A percentile compares a stretch with the other conserved stretches of the same genome.
Conservation (phyloP, 257 asterid genomes). For the Fraxinus anomala region DNA sequence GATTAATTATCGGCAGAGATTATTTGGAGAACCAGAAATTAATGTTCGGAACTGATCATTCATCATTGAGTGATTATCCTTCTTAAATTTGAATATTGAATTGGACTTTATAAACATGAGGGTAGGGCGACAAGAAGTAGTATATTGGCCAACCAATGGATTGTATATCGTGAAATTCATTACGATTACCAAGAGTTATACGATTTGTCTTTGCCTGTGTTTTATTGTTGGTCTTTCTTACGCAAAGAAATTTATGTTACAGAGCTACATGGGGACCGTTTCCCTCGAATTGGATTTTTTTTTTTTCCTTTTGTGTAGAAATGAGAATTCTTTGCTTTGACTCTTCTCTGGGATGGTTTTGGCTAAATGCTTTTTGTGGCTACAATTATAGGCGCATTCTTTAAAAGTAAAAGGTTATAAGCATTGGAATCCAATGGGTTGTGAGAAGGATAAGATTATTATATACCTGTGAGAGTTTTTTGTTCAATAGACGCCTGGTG, state of each 20-base stretch:
- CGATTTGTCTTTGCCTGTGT: background rate
- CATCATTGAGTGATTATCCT: slow-evolving; percentile 9
- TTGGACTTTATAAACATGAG: slow-evolving; percentile 1
- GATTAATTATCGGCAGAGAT: background rate
- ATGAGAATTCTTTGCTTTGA: background rate
- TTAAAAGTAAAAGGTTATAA: background rate
- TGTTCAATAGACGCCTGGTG: background rate
- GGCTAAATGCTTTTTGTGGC: background rate
- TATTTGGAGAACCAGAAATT: background rate
- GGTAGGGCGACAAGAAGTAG: slow-evolving; percentile 14
- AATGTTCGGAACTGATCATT: background rate
- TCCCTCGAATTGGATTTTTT: background rate
- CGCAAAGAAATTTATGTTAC: background rate
- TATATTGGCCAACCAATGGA: slow-evolving; percentile 12
- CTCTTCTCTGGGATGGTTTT: background rate
- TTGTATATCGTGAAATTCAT: background rate
- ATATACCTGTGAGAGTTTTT: background rate
- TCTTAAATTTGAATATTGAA: background rate
- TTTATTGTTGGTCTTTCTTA: background rate
- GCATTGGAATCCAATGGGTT: background rate
- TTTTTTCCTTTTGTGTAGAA: background rate
- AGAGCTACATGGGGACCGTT: background rate
- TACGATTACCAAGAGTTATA: background rate
- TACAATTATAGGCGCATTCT: background rate
- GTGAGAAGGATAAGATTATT: background rate